Percentiles rank a stretch among this genome's conserved stretches.
These are phyloP conservation scores for Lenwebbia sp. DNA, from an alignment of 345 rosid species.

Conservation along the genomic window DNA sequence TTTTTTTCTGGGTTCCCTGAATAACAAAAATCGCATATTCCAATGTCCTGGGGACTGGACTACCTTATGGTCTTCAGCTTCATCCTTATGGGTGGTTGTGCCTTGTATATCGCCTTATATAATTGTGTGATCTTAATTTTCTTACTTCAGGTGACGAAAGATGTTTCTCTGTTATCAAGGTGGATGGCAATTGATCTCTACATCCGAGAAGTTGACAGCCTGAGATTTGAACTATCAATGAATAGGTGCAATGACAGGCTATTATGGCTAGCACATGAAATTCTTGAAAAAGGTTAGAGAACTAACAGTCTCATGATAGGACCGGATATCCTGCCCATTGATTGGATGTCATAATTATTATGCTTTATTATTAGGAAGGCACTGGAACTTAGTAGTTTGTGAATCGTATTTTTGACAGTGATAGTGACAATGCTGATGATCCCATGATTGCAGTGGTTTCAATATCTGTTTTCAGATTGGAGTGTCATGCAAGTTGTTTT, in stretches of 20 bases:
- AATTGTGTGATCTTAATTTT: not conserved
- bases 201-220: constrained; percentile 80
- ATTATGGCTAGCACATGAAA: constrained; percentile 63
- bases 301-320: not conserved
- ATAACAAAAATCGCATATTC: not conserved
- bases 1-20: not conserved
- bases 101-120: not conserved
- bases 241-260: constrained; percentile 55
- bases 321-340: not conserved
- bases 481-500: not conserved
- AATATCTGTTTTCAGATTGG: not conserved
- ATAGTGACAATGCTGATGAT: not conserved
- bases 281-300: constrained; percentile 67
- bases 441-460: not conserved
- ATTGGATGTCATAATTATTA: not conserved
- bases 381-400: not conserved
- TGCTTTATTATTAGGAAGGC: not conserved
- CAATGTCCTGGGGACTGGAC: not conserved
- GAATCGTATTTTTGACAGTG: not conserved
- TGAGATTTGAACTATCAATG: constrained; percentile 90
- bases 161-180: constrained; percentile 87
- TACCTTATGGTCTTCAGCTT: not conserved
- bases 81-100: not conserved
- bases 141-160: constrained; percentile 70
- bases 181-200: constrained; percentile 97